Percentiles rank a stretch among this genome's conserved stretches.
Evolutionary conservation across 306 rosid species (phyloP).

Genomic region (Prunus campanulata): DNA sequence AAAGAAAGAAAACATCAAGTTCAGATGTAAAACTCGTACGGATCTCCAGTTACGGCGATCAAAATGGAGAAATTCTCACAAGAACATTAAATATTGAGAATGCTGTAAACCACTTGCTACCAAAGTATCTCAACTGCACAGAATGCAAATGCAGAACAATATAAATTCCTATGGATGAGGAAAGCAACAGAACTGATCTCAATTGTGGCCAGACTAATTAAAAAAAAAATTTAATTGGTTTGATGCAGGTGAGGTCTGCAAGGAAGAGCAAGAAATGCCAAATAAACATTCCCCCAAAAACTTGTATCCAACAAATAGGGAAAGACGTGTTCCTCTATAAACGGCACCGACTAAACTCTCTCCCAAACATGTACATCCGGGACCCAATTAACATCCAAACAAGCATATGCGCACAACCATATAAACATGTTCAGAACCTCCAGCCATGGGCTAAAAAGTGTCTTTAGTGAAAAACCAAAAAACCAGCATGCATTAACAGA

Average conservation of each 20-base stretch:
- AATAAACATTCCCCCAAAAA: not conserved
- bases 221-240: not conserved
- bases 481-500: not conserved
- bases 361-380: not conserved
- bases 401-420: not conserved
- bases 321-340: not conserved
- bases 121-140: not conserved
- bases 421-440: not conserved
- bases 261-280: not conserved
- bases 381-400: not conserved
- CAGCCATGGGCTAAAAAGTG: not conserved
- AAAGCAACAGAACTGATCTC: not conserved
- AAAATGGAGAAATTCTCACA: not conserved
- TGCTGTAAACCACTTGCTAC: not conserved
- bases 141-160: not conserved
- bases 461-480: not conserved
- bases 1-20: not conserved
- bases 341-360: not conserved
- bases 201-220: not conserved
- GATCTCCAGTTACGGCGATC: slow-evolving; percentile 1
- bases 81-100: not conserved
- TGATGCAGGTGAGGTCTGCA: not conserved
- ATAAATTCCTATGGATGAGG: not conserved
- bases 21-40: not conserved
- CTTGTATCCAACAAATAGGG: not conserved